Conservation (phyloP, 2,329 filamentous ascomycete genomes). For the Colletotrichum sp. region DNA sequence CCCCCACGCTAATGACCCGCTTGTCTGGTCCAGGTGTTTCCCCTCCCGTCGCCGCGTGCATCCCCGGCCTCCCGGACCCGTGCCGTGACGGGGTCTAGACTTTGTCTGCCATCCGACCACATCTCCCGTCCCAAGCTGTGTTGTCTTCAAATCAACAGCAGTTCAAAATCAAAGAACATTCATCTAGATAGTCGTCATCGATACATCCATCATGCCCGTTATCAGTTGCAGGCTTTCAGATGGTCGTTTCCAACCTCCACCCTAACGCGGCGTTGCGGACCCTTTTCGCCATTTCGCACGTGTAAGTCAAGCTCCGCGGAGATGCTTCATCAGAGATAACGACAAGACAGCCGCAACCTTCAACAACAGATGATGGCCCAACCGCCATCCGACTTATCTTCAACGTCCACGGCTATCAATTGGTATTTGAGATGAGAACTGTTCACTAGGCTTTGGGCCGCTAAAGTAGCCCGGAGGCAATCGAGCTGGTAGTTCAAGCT, state of each 20-base stretch:
- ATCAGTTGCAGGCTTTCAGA: conserved; percentile 12
- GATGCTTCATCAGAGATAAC: conserved; percentile 19
- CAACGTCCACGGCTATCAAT: neutral
- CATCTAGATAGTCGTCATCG: neutral
- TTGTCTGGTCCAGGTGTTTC: conserved; percentile 6
- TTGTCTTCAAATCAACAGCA: neutral
- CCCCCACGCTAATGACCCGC: conserved; percentile 11
- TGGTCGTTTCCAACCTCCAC: conserved; percentile 17
- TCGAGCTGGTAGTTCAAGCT: neutral
- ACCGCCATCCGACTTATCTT: neutral
- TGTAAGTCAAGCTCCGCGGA: conserved; percentile 17
- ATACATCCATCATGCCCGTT: neutral
- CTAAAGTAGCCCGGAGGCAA: neutral
- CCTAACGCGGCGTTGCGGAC: conserved; percentile 11
- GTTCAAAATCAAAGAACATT: neutral
- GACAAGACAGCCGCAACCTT: conserved; percentile 4
- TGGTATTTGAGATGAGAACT: neutral
- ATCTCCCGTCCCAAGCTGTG: neutral
- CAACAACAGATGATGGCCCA: neutral
- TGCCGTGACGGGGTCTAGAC: conserved; percentile 3
- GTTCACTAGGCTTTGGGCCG: neutral
- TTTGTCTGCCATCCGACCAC: neutral
- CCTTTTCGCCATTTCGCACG: conserved; percentile 4
- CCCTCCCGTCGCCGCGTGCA: conserved; percentile 12
- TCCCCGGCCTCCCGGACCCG: neutral